These are phyloP conservation scores for Fusarium heterosporum DNA, from an alignment of 2,329 filamentous ascomycete species.

Conservation along the genomic window DNA sequence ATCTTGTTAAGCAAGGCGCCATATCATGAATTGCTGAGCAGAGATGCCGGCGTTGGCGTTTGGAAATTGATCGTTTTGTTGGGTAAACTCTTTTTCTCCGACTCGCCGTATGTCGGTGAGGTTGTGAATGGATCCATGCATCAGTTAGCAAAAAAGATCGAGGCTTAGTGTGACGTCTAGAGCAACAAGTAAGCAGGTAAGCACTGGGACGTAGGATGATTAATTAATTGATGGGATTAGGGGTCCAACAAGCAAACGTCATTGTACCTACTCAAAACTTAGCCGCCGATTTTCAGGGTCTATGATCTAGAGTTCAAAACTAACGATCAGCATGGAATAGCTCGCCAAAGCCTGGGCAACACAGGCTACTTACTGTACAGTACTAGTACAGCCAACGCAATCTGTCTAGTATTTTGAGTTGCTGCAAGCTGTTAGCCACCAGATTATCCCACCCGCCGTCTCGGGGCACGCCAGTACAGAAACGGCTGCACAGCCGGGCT, in stretches of 20 bases:
- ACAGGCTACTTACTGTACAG: too few relatives aligned
- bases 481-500: conserved; percentile 12
- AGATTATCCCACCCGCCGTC: conserved; percentile 7
- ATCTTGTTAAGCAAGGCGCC: neutral
- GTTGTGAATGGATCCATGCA: neutral
- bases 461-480: conserved; percentile 31
- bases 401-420: too few relatives aligned
- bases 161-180: conserved; percentile 13
- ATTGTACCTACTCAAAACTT: conserved; percentile 25
- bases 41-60: conserved; percentile 22
- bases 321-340: conserved; percentile 12
- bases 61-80: conserved; percentile 20
- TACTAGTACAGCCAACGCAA: too few relatives aligned
- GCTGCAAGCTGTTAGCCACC: conserved; percentile 6
- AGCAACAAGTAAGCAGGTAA: neutral
- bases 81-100: neutral
- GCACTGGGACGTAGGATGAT: neutral
- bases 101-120: neutral
- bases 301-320: neutral
- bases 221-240: conserved; percentile 1
- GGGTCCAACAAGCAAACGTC: conserved; percentile 29
- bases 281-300: conserved; percentile 32
- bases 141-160: neutral
- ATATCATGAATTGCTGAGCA: conserved; percentile 14
- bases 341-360: neutral